Base-by-base conservation (phyloP, 2,329 filamentous ascomycete species). In the Curvularia lunata region DNA sequence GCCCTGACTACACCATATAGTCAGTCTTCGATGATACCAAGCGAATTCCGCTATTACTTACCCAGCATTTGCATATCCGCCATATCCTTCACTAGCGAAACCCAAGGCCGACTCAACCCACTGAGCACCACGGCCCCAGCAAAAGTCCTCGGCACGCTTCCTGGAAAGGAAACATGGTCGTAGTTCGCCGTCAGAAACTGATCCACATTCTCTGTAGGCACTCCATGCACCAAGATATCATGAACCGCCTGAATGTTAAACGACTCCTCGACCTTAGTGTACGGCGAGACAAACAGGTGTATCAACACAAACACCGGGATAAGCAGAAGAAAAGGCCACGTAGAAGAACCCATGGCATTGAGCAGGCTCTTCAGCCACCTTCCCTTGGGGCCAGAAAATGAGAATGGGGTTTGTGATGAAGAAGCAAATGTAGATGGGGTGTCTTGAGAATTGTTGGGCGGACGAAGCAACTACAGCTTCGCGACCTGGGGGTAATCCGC, bases 241-340 rank as follows among this genome's bases (percentile, higher is more conserved):
- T 98, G 95, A 3, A 88, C 85, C 5, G 95, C 95, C 77, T 99
- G 95, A 57, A 98, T 87, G 76, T 97, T 97, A 85, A 99, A 98
- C 0, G 94, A 98, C 78, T 99, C 95, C 77, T 99, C 95, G 58
- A 99, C 95, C 77, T 99, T 99, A 56, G 93, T 97, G 80, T 96
- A 94, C 0, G 95, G 95, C 10, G 93, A 87, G 23, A 87, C 75
- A 60, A 87, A 71, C 54, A 96, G 86, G 76, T 97, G 91, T 53
- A 90, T 54, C 57, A 90, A 75, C 56, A 76, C 61, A 48, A 69
- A 61, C 4, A 59, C 49, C 4, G 74, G 73, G 25, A 76, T 73
- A 13, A 77, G 69, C 19, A 68, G 51, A 43, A 70, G 70, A 49
- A 73, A 69, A 3, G 70, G 56, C 69, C 66, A 69, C 34, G 64